Evolutionary conservation across 257 asterid species (phyloP).

Genomic region (Sherardia arvensis): DNA sequence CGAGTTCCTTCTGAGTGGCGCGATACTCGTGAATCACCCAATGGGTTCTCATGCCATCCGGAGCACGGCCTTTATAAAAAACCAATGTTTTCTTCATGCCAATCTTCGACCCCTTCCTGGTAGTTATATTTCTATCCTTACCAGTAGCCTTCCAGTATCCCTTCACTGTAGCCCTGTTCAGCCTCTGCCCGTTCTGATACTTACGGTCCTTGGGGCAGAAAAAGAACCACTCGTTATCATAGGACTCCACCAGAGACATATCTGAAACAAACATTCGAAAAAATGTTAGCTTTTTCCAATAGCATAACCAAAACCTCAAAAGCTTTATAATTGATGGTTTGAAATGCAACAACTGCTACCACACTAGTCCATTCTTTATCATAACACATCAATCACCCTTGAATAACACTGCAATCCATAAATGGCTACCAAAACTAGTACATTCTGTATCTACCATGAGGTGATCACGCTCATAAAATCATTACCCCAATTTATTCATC

Average conservation of each 20-base stretch:
- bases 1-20: constrained; percentile 68
- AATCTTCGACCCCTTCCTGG: constrained; percentile 64
- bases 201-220: constrained; percentile 98
- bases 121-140: constrained; percentile 62
- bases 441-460: not conserved
- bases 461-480: not conserved
- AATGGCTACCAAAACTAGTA: not conserved
- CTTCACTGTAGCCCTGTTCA: constrained; percentile 73
- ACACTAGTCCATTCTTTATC: too few species aligned
- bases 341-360: not conserved
- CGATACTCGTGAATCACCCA: constrained; percentile 99
- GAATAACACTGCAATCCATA: too few species aligned
- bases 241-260: constrained; percentile 62
- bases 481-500: not conserved
- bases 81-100: constrained; percentile 95
- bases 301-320: not conserved
- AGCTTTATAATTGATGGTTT: too few species aligned
- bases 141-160: constrained; percentile 99
- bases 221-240: constrained; percentile 96
- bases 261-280: constrained; percentile 35
- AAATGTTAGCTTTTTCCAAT: not conserved
- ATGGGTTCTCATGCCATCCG: constrained; percentile 82
- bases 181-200: constrained; percentile 87
- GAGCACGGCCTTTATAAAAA: constrained; percentile 89
- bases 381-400: too few species aligned